Conservation (phyloP, 208 protist genomes). For the Acanthamoeba royreba region DNA sequence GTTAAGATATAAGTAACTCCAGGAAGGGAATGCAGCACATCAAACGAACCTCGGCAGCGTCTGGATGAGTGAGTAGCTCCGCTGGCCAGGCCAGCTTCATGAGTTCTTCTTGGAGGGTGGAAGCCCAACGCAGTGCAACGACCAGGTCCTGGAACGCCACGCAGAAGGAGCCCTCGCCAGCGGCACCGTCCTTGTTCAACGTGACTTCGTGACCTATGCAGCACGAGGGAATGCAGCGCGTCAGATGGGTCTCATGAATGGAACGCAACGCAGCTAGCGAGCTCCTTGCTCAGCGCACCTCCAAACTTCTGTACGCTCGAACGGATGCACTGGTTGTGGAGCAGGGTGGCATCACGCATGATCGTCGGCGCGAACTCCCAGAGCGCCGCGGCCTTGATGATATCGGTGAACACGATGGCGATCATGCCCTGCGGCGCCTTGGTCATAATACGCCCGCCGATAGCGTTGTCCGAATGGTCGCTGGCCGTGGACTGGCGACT, state of each 20-base stretch:
- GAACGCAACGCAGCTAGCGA: too few species aligned
- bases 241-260: too few species aligned
- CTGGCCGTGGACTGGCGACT: too few species aligned
- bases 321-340: background rate
- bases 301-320: too few species aligned
- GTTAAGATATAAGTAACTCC: background rate
- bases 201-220: background rate
- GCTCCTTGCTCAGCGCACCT: too few species aligned
- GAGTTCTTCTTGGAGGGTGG: background rate
- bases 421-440: background rate
- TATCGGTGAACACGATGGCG: background rate
- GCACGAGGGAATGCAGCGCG: too few species aligned
- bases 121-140: background rate
- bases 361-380: background rate
- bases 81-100: background rate
- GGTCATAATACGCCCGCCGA: background rate
- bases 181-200: background rate
- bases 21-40: too few species aligned
- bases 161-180: conserved; percentile 34
- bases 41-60: background rate
- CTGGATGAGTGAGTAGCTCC: background rate
- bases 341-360: background rate
- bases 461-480: background rate
- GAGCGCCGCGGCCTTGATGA: background rate
- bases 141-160: conserved; percentile 46